Percentiles rank a stretch among this genome's conserved stretches.
These are phyloP conservation scores for Chlamydomonas incerta DNA, from an alignment of 139 green algal species.

Conservation along the genomic window DNA sequence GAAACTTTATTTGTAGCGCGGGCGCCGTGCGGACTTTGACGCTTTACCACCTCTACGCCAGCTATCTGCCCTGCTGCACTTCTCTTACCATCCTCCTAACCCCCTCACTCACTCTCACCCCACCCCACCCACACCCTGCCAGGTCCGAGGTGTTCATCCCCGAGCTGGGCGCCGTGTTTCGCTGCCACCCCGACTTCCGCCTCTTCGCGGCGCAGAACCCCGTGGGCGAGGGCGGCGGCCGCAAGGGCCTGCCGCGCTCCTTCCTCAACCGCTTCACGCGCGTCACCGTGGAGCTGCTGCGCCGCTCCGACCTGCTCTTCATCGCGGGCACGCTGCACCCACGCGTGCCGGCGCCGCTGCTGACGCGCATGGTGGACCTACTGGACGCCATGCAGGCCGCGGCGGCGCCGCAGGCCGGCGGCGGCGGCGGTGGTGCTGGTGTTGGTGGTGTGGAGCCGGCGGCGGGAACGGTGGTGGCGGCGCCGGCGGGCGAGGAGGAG, in stretches of 20 bases:
- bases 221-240: slow-evolving; percentile 90
- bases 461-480: neutral
- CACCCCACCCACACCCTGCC: neutral
- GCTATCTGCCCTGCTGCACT: too few relatives aligned
- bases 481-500: neutral
- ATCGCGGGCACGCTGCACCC: slow-evolving; percentile 85
- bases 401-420: neutral
- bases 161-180: slow-evolving; percentile 87
- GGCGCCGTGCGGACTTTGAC: too few relatives aligned
- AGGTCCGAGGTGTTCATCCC: slow-evolving; percentile 92
- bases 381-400: slow-evolving; percentile 76
- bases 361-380: slow-evolving; percentile 86
- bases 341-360: slow-evolving; percentile 60
- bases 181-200: slow-evolving; percentile 82
- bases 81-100: neutral
- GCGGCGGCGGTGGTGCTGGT: too few relatives aligned
- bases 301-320: slow-evolving; percentile 78
- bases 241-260: slow-evolving; percentile 95
- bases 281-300: slow-evolving; percentile 90
- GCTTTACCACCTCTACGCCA: too few relatives aligned
- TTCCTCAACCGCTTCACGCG: slow-evolving; percentile 98
- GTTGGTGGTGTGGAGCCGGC: neutral
- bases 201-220: slow-evolving; percentile 95
- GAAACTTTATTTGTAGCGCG: too few relatives aligned
- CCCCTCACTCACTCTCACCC: too few relatives aligned